Evolutionary conservation across 2,329 filamentous ascomycete species (phyloP).

Genomic region (Microdochium bolleyi): DNA sequence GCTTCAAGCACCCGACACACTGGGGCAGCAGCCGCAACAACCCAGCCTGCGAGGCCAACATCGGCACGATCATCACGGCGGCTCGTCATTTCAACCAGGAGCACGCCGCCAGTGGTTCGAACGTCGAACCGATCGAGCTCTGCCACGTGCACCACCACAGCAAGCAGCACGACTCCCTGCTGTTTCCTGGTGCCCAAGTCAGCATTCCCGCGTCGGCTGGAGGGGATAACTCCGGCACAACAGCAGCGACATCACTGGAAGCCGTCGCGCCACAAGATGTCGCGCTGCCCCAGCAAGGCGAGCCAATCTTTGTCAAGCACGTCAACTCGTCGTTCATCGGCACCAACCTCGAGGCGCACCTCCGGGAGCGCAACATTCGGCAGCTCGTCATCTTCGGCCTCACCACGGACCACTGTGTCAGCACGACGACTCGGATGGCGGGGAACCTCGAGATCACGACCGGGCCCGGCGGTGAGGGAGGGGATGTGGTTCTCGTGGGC

Average conservation of each 20-base stretch:
- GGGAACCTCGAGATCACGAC: slow-evolving; percentile 34
- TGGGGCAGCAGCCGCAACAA: slow-evolving; percentile 34
- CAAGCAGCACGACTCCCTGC: slow-evolving; percentile 17
- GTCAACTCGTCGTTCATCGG: slow-evolving; percentile 39
- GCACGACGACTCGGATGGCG: slow-evolving; percentile 37
- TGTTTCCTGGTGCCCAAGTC: slow-evolving; percentile 24
- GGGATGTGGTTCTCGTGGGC: slow-evolving; percentile 29
- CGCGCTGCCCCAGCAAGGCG: slow-evolving; percentile 18
- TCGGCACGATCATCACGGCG: slow-evolving; percentile 24
- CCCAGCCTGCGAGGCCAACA: slow-evolving; percentile 32
- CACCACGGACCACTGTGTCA: slow-evolving; percentile 41
- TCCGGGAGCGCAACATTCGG: slow-evolving; percentile 22
- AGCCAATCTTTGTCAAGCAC: slow-evolving; percentile 30
- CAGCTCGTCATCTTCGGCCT: slow-evolving; percentile 32
- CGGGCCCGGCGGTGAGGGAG: slow-evolving; percentile 18
- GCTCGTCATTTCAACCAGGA: slow-evolving; percentile 11
- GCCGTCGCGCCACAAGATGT: slow-evolving; percentile 18
- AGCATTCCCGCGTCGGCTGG: background rate
- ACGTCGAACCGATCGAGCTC: slow-evolving; percentile 17
- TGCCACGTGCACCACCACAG: slow-evolving; percentile 38
- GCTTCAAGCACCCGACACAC: slow-evolving; percentile 26
- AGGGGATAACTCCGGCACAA: background rate
- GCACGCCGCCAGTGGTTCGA: slow-evolving; percentile 2
- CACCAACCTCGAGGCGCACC: slow-evolving; percentile 27
- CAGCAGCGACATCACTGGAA: slow-evolving; percentile 9